A percentile compares a stretch with the other conserved stretches of the same genome.
Evolutionary conservation across 768 basidiomycete species (phyloP).

Genomic region (Mycena floridula): DNA sequence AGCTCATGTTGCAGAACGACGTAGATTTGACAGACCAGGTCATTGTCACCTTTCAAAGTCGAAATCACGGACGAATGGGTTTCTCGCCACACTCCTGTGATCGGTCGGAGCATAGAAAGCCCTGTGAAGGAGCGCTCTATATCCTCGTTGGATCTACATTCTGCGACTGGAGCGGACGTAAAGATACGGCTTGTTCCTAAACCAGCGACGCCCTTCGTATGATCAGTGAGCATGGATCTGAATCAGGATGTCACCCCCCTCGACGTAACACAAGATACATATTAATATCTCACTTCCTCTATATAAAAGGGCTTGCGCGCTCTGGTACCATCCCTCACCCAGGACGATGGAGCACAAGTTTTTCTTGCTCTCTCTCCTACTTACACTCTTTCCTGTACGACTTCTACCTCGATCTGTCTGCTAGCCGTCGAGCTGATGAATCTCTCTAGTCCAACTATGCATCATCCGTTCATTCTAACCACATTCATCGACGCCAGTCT

Average conservation of each 20-base stretch:
- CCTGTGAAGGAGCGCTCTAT: no score
- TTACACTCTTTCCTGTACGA: constrained; percentile 19
- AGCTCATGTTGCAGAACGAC: no score
- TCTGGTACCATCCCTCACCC: no score
- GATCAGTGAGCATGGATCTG: not conserved
- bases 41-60: no score
- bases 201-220: not conserved
- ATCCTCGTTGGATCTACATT: not conserved
- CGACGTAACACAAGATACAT: not conserved
- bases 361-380: constrained; percentile 14
- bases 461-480: constrained; percentile 1
- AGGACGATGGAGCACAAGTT: no score
- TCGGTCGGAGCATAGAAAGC: no score
- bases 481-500: constrained; percentile 30
- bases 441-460: not conserved
- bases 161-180: not conserved
- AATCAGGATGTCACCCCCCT: no score
- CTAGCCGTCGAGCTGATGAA: no score
- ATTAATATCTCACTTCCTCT: constrained; percentile 1
- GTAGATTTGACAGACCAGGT: no score
- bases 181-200: not conserved
- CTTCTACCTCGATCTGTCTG: constrained; percentile 5
- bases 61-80: no score
- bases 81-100: no score
- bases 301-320: not conserved